Base-by-base conservation (phyloP, 495 filamentous ascomycete genomes). In the Neurospora terricola region DNA sequence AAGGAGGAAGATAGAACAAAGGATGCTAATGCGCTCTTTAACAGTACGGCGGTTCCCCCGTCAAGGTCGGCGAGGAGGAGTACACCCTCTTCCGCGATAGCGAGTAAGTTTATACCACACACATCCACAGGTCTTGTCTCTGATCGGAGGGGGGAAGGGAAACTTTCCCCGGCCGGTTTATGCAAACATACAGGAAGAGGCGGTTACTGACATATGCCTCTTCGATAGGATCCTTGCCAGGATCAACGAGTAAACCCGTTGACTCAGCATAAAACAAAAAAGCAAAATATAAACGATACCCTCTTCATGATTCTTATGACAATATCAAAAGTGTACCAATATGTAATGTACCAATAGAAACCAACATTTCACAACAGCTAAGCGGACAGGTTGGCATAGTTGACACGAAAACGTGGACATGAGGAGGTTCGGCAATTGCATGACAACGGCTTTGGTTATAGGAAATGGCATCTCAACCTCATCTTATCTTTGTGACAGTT, bases 61-160 rank as follows among this genome's bases (percentile, higher is more conserved):
- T 99, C 82, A 98, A 98, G 89, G 93, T 98, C 77, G 95, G 95
- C 75, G 94, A 98, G 75, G 93, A 98, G 75, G 96, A 98, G 86
- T 98, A 89, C 85, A 90, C 91, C 74, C 91, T 99, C 72, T 99
- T 96, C 90, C 87, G 95, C 77, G 96, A 99, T 83, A 91, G 93
- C 84, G 96, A 99, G 96, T 98, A 90, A 80, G 92, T 89, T 89
- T 70, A 62, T 71, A 23, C 7, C 42, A 7, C 36, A 23, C n/a
- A 23, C 30, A 18, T 9, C n/a, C 23, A 14, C 36, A n/a, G 27
- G 14, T 42, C 6, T 70, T 30, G 39, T 70, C 8, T 27, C 34
- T 69, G 62, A 34, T 14, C 21, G 7, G 18, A 30, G 66, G 39
- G 38, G n/a, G 69, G 38, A 4, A 5, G 23, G 11, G 48, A 30